Evolutionary conservation across 2,329 filamentous ascomycete genomes (phyloP), one percentile per base, ranked within the genome.

Genomic region (Hypoxylon sp.): DNA sequence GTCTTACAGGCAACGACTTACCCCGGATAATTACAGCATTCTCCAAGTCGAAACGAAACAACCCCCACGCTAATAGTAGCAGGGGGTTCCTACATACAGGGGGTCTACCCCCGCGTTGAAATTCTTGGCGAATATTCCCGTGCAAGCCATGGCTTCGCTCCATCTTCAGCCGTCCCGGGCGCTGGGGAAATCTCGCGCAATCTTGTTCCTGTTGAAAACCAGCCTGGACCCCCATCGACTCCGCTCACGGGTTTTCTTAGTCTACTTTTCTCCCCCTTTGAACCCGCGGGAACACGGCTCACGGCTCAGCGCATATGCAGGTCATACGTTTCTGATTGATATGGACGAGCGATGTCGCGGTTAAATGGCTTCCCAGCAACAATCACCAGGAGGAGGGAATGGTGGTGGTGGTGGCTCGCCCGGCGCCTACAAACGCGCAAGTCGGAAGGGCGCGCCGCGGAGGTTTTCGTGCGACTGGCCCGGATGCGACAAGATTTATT

Each of bases 401-500:
- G 49, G 49, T 35, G 48, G 49, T 33, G 56, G 42, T 31, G 35
- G 35, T 31, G 35, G 37, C 31, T 67, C 66, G 58, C 63, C 64
- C 17, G 65, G 70, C 63, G 74, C 71, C 35, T 86, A 86, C 77
- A 86, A 85, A 77, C 83, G 85, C 70, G 84, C 85, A 44, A 87
- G 85, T 66, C 81, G 85, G 30, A 85, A 85, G 66, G 83, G 84
- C 33, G 85, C 85, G 1, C 81, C 83, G 8, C 81, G 83, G 25
- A 81, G 82, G 61, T 91, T 90, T 73, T 80, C 83, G 64, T 95
- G 92, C 79, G 87, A 89, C 20, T 88, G 90, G 78, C 86, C 89
- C 50, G 90, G 88, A 40, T 96, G 92, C 79, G 91, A 91, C 71
- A 95, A 94, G 85, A 86, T 90, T 65, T 95, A 95, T 79, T 94